Evolutionary conservation across 768 basidiomycete species (phyloP).

Genomic region (Trametes cingulata): DNA sequence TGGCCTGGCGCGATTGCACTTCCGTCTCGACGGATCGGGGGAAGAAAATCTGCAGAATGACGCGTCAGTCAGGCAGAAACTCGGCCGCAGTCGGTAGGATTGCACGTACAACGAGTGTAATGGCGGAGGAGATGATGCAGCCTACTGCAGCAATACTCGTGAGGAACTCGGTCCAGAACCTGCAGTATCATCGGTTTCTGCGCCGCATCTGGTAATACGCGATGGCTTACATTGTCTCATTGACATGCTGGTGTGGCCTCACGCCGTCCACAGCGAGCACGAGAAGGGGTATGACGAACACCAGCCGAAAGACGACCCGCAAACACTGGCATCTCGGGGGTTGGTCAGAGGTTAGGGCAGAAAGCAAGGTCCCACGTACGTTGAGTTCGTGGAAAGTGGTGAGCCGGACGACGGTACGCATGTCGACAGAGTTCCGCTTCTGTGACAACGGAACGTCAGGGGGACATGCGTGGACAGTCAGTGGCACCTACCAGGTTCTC

Average conservation of each 20-base stretch:
- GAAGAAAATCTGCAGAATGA: constrained; percentile 70
- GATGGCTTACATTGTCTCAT: constrained; percentile 50
- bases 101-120: constrained; percentile 65
- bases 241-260: constrained; percentile 60
- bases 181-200: constrained; percentile 4
- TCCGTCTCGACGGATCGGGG: constrained; percentile 56
- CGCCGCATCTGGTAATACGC: background rate
- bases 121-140: constrained; percentile 63
- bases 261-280: constrained; percentile 73
- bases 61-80: background rate
- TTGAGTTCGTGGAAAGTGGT: constrained; percentile 84
- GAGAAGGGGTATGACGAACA: constrained; percentile 66
- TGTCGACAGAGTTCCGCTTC: constrained; percentile 65
- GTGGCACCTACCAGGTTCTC: constrained; percentile 57
- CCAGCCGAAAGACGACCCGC: constrained; percentile 70
- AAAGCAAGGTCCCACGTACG: constrained; percentile 43
- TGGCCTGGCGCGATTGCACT: constrained; percentile 25
- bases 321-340: constrained; percentile 48
- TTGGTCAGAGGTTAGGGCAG: background rate
- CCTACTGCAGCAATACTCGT: constrained; percentile 60
- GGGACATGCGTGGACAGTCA: no score
- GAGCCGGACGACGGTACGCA: constrained; percentile 63
- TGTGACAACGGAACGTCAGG: constrained; percentile 29
- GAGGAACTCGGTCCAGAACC: constrained; percentile 53
- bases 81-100: background rate